Conservation (phyloP, 768 basidiomycete species). For the Epithele typhae region DNA sequence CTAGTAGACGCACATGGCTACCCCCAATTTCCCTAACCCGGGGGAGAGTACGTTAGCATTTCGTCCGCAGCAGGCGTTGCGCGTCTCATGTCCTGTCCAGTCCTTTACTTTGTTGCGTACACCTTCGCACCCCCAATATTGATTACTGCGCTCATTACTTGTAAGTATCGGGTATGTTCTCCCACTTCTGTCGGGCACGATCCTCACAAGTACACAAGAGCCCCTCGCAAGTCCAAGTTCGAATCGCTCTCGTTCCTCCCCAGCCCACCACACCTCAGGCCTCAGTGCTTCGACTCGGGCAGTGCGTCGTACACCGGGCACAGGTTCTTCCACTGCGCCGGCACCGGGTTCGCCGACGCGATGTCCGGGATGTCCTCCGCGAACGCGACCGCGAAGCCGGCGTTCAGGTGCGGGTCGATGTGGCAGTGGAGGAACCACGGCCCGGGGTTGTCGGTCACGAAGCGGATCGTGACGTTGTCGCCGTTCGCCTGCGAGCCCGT, state of each 20-base stretch:
- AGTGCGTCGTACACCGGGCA: conserved; percentile 4
- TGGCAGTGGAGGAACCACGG: conserved; percentile 19
- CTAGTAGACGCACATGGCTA: too few relatives aligned
- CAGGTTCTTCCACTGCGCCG: neutral
- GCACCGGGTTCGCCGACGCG: conserved; percentile 2
- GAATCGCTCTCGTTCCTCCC: too few relatives aligned
- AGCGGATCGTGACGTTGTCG: conserved; percentile 43
- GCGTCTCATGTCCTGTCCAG: conserved; percentile 27
- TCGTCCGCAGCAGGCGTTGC: conserved; percentile 1
- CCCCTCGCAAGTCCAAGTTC: too few relatives aligned
- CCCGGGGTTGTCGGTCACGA: conserved; percentile 24
- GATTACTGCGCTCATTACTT: conserved; percentile 97
- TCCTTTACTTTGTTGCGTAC: conserved; percentile 92
- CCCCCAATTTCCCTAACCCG: too few relatives aligned
- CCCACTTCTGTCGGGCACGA: neutral
- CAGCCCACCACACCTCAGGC: too few relatives aligned
- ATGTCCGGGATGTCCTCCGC: conserved; percentile 10
- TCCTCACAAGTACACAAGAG: conserved; percentile 41
- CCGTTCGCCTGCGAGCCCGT: conserved; percentile 23
- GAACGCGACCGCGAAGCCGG: conserved; percentile 16
- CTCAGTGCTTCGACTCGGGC: neutral
- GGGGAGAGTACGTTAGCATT: conserved; percentile 69
- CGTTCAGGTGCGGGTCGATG: conserved; percentile 16
- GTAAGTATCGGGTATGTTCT: conserved; percentile 85
- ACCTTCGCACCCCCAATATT: conserved; percentile 97